These are phyloP conservation scores for Fusarium lateritium DNA, from an alignment of 2,329 filamentous ascomycete species.

Conservation along the genomic window DNA sequence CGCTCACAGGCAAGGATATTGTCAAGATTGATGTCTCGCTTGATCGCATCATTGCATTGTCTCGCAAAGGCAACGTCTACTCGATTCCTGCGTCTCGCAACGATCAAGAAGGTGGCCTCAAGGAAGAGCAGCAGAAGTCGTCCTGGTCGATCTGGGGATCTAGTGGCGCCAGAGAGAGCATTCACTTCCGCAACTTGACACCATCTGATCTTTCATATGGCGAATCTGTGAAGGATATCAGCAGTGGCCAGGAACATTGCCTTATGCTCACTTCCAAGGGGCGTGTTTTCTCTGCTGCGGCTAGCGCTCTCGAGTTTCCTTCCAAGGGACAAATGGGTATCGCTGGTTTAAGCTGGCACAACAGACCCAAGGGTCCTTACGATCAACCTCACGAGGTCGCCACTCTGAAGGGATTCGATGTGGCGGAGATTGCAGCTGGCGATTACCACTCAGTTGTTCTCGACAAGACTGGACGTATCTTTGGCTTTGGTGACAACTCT, in stretches of 20 bases:
- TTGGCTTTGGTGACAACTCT: slow-evolving; percentile 92
- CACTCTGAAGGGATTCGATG: slow-evolving; percentile 78
- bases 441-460: slow-evolving; percentile 88
- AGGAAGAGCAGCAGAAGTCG: slow-evolving; percentile 67
- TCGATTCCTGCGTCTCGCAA: slow-evolving; percentile 83
- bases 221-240: slow-evolving; percentile 82
- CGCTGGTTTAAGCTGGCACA: slow-evolving; percentile 84
- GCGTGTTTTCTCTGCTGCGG: slow-evolving; percentile 89
- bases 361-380: slow-evolving; percentile 81
- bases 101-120: slow-evolving; percentile 77
- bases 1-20: slow-evolving; percentile 86
- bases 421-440: slow-evolving; percentile 83
- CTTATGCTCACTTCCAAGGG: slow-evolving; percentile 88
- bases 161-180: slow-evolving; percentile 50
- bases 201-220: slow-evolving; percentile 75
- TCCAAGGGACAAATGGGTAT: slow-evolving; percentile 89
- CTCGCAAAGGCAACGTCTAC: slow-evolving; percentile 82
- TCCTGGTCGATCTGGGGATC: slow-evolving; percentile 81
- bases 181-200: slow-evolving; percentile 81
- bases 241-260: slow-evolving; percentile 86
- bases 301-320: slow-evolving; percentile 83
- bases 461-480: slow-evolving; percentile 82
- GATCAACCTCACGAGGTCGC: slow-evolving; percentile 87
- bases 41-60: slow-evolving; percentile 87
- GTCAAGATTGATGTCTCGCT: slow-evolving; percentile 81